phyloP scores from a whole-genome alignment of 768 basidiomycete species.

The Pleurotus sapidus region DNA sequence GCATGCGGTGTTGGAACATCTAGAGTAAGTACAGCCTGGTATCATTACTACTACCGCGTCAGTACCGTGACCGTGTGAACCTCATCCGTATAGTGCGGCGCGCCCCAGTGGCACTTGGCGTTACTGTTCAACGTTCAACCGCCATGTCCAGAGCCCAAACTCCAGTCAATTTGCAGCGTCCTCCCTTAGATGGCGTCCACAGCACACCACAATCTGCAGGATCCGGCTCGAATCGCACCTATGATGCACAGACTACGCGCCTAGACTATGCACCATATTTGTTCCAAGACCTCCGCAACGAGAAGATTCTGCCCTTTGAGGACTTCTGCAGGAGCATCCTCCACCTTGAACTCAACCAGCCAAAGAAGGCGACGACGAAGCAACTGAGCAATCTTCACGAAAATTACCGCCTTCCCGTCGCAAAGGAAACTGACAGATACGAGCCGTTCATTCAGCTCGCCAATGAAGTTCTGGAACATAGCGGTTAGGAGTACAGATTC shows the following conservation, averaged over 20 bases:
- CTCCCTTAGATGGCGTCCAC: conserved; percentile 34
- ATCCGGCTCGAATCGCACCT: not conserved
- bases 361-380: not conserved
- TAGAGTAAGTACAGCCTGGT: too few species aligned
- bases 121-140: too few species aligned
- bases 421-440: not conserved
- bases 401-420: not conserved
- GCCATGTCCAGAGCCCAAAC: too few species aligned
- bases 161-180: too few species aligned
- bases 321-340: not conserved
- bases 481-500: not conserved
- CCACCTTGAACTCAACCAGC: not conserved
- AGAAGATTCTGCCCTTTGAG: not conserved
- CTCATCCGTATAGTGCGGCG: too few species aligned
- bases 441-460: not conserved
- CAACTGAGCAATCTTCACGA: not conserved
- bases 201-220: not conserved
- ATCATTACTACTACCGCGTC: too few species aligned
- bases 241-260: not conserved
- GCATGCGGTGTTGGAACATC: too few species aligned
- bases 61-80: too few species aligned
- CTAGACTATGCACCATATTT: not conserved
- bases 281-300: conserved; percentile 1
- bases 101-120: too few species aligned
- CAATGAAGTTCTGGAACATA: not conserved